Evolutionary conservation across 2,329 filamentous ascomycete genomes (phyloP).

Genomic region (Diplodia seriata): DNA sequence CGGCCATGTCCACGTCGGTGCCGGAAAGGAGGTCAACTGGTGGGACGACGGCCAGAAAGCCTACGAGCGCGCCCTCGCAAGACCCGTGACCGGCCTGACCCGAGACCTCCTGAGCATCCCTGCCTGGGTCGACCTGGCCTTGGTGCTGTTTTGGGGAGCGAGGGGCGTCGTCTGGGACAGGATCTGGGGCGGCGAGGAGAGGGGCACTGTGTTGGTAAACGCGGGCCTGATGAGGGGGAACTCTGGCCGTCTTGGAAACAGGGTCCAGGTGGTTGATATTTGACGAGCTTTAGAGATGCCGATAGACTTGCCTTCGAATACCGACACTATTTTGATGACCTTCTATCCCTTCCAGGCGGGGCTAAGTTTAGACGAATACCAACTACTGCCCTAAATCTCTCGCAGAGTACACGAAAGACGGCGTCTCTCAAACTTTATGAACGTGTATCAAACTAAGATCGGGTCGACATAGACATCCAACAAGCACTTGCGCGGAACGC

Average conservation of each 20-base stretch:
- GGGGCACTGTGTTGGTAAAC: constrained; percentile 65
- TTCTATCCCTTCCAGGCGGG: no score
- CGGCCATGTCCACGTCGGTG: constrained; percentile 81
- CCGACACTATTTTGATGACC: not conserved
- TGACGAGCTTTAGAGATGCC: constrained; percentile 31
- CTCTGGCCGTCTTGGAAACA: constrained; percentile 57
- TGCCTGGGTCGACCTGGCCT: constrained; percentile 60
- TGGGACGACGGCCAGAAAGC: constrained; percentile 76
- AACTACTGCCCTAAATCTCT: no score
- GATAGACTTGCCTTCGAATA: constrained; percentile 15
- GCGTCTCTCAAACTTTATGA: not conserved
- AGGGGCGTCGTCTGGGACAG: constrained; percentile 66
- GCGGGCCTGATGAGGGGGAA: constrained; percentile 62
- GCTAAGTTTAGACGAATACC: no score
- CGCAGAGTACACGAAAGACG: no score
- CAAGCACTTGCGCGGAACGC: not conserved
- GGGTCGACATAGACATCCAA: not conserved
- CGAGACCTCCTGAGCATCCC: constrained; percentile 47
- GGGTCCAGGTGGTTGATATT: constrained; percentile 52
- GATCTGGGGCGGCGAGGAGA: constrained; percentile 62
- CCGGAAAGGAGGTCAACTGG: constrained; percentile 72
- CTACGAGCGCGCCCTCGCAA: constrained; percentile 70
- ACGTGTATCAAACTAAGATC: not conserved
- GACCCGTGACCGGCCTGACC: constrained; percentile 46
- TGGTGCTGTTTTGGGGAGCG: constrained; percentile 60